A percentile compares a stretch with the other conserved stretches of the same genome.
phyloP scores from a whole-genome alignment of 805 yeast species.

The Candida jianshihensis region DNA sequence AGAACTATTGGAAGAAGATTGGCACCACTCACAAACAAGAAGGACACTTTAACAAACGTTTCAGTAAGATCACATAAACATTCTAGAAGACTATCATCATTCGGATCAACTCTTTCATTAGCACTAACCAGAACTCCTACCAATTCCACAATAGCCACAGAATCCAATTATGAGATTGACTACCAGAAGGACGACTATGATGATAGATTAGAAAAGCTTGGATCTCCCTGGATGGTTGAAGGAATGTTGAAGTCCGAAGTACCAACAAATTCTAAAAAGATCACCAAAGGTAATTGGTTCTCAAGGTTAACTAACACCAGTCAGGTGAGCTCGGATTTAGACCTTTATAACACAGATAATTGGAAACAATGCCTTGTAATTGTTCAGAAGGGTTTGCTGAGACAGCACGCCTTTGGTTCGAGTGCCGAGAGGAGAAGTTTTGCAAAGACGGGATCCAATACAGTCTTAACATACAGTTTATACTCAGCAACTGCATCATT shows the following conservation, averaged over 20 bases:
- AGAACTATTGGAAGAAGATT: slow-evolving; percentile 5
- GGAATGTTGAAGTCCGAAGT: slow-evolving; percentile 45
- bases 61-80: slow-evolving; percentile 15
- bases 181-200: slow-evolving; percentile 41
- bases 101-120: slow-evolving; percentile 15
- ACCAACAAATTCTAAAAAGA: slow-evolving; percentile 1
- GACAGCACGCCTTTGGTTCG: slow-evolving; percentile 35
- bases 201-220: slow-evolving; percentile 54
- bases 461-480: slow-evolving; percentile 17
- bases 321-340: slow-evolving; percentile 24
- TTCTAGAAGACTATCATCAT: slow-evolving; percentile 19
- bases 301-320: slow-evolving; percentile 12
- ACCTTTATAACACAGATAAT: slow-evolving; percentile 15
- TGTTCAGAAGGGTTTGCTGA: slow-evolving; percentile 42
- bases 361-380: slow-evolving; percentile 39
- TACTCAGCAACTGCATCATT: slow-evolving; percentile 21
- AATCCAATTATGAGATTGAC: slow-evolving; percentile 23
- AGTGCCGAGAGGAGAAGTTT: slow-evolving; percentile 15
- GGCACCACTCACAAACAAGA: no score
- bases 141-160: slow-evolving; percentile 7
- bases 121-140: slow-evolving; percentile 4
- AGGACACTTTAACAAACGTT: slow-evolving; percentile 13
- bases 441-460: slow-evolving; percentile 12
- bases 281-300: slow-evolving; percentile 14
- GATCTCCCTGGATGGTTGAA: slow-evolving; percentile 76